Evolutionary conservation across 192 early-diverging fungal genomes (phyloP).

Genomic region (Funneliformis mosseae): DNA sequence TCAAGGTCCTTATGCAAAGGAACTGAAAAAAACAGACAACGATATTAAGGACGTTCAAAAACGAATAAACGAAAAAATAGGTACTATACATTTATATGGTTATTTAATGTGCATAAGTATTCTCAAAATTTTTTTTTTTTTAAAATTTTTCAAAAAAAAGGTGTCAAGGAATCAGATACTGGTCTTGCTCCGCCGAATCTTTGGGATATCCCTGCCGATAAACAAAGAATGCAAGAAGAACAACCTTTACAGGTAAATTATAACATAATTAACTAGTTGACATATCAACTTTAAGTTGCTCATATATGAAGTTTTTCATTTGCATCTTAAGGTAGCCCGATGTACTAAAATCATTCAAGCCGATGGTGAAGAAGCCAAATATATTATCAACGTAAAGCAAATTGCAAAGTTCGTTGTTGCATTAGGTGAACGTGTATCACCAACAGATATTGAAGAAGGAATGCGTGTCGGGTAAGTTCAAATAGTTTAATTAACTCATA

Average conservation of each 20-base stretch:
- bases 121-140: neutral
- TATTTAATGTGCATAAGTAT: neutral
- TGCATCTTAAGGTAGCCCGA: slow-evolving; percentile 76
- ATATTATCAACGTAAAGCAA: slow-evolving; percentile 98
- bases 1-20: slow-evolving; percentile 95
- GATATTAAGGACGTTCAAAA: slow-evolving; percentile 98
- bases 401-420: slow-evolving; percentile 99
- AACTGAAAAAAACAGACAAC: slow-evolving; percentile 90
- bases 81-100: slow-evolving; percentile 36
- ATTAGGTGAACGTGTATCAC: slow-evolving; percentile 92
- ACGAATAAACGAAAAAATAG: slow-evolving; percentile 98
- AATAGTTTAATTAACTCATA: neutral
- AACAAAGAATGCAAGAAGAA: slow-evolving; percentile 96
- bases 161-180: slow-evolving; percentile 98
- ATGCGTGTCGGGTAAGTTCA: slow-evolving; percentile 89
- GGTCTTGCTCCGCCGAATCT: slow-evolving; percentile 96
- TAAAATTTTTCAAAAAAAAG: slow-evolving; percentile 35
- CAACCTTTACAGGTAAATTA: slow-evolving; percentile 78
- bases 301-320: neutral
- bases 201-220: slow-evolving; percentile 99
- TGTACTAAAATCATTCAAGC: slow-evolving; percentile 99
- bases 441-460: slow-evolving; percentile 99
- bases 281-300: neutral
- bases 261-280: neutral
- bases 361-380: slow-evolving; percentile 89